Evolutionary conservation across 106 monocot genomes (phyloP), one percentile per base, ranked within the genome.

Genomic region (Xerophyta viscosa): DNA sequence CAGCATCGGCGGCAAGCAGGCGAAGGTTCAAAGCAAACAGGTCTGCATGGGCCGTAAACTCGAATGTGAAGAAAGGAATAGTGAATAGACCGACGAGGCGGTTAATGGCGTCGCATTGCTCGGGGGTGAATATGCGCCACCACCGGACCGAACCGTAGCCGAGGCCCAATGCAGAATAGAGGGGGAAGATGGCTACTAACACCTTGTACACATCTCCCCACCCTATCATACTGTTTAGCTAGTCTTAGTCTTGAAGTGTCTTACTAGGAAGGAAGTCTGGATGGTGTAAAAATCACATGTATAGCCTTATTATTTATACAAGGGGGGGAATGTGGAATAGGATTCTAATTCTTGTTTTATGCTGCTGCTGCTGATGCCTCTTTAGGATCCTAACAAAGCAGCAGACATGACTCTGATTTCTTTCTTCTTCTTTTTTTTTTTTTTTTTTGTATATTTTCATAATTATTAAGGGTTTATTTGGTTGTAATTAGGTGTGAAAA

Each of bases 201-300:
- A 91, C 91, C 78, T 91, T 91, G 60, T 81, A 75, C 1, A 91
- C 56, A 21, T 85, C 91, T 1, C 60, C 71, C 74, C 66, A 72
- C 8, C 52, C 63, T 72, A 91, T 91, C 91, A 91, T 84, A 27
- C 2, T 70, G 20, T 26, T 50, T 24, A 37, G 6, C 30, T 17
- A 20, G 14, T 26, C 24, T 24, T 29, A 25, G 20, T 15, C 8
- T 18, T 41, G 0, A 27, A 52, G 2, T 1, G 3, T 17, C 3
- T 44, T 44, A 14, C 43, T 3, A 44, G 9, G 8, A 44, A 3
- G 33, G 33, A 44, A 44, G n/a, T 17, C n/a, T 14, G 15, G 43
- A 44, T 3, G n/a, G 3, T 44, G 8, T 17, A 44, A 17, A 14
- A 17, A 44, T 3, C 14, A 14, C 4, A 44, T 14, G n/a, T 17